phyloP scores from a whole-genome alignment of 2,329 filamentous ascomycete species.

The Aspergillus sp. region DNA sequence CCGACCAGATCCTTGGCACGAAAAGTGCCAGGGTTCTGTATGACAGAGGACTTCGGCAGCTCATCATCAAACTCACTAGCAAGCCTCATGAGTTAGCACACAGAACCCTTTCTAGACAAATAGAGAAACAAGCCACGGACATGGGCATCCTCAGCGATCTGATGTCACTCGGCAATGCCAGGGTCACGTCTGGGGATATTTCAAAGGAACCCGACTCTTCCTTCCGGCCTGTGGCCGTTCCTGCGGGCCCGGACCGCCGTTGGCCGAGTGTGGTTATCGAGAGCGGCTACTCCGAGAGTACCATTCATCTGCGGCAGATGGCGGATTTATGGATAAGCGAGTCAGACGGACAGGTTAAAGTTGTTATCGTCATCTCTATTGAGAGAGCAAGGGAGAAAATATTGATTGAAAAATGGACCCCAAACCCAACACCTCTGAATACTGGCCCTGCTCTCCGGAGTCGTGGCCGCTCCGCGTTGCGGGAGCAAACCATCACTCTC shows the following conservation, averaged over 20 bases:
- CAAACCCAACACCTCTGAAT: background rate
- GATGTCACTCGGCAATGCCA: background rate
- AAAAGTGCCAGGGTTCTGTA: background rate
- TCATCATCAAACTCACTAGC: background rate
- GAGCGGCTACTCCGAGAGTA: background rate
- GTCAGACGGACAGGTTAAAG: background rate
- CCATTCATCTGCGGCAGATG: background rate
- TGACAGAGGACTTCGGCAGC: background rate
- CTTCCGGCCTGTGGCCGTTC: background rate
- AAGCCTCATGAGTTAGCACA: background rate
- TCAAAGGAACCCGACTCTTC: conserved; percentile 1
- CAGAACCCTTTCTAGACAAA: background rate
- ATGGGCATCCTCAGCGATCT: background rate
- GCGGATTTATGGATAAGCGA: background rate
- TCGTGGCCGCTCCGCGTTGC: background rate
- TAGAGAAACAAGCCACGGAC: background rate
- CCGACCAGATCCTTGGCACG: background rate
- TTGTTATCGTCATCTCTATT: background rate
- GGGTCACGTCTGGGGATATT: background rate
- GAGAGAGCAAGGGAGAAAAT: background rate
- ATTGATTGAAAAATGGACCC: background rate
- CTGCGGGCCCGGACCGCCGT: background rate
- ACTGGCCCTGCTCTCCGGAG: background rate
- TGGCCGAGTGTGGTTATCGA: background rate
- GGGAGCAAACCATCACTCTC: background rate